Evolutionary conservation across 2,329 filamentous ascomycete genomes (phyloP).

Genomic region (Curvularia eragrostidis): DNA sequence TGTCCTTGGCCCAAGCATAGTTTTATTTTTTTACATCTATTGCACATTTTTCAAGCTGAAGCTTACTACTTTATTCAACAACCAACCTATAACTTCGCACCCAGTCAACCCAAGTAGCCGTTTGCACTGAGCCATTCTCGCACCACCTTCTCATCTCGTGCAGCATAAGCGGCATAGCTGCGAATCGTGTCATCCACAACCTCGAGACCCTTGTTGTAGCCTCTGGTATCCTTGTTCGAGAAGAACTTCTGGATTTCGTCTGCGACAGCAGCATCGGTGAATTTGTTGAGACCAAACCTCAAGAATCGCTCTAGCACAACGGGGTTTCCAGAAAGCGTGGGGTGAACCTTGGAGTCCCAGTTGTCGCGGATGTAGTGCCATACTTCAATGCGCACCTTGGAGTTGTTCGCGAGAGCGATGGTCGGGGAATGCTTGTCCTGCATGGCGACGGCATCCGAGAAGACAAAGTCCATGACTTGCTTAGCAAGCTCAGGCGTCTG

Average conservation of each 20-base stretch:
- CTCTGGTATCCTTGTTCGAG: slow-evolving; percentile 80
- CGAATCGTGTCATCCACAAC: slow-evolving; percentile 87
- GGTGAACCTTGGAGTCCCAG: slow-evolving; percentile 72
- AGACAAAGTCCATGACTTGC: slow-evolving; percentile 73
- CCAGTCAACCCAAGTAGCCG: slow-evolving; percentile 56
- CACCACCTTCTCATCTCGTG: slow-evolving; percentile 74
- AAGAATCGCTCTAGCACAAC: slow-evolving; percentile 91
- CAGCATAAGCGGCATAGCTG: slow-evolving; percentile 80
- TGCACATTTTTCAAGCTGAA: not conserved
- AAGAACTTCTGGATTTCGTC: slow-evolving; percentile 87
- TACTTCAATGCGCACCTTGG: slow-evolving; percentile 72
- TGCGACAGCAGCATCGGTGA: slow-evolving; percentile 72
- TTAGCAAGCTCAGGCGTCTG: slow-evolving; percentile 72
- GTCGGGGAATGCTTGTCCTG: slow-evolving; percentile 88
- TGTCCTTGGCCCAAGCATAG: not conserved
- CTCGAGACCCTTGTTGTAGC: slow-evolving; percentile 83
- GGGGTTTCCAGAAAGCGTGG: slow-evolving; percentile 78
- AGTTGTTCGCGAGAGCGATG: slow-evolving; percentile 74
- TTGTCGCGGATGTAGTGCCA: slow-evolving; percentile 88
- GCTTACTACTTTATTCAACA: not conserved
- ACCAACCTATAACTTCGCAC: not conserved
- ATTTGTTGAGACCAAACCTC: slow-evolving; percentile 77
- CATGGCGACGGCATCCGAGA: slow-evolving; percentile 81
- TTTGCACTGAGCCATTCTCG: slow-evolving; percentile 78
- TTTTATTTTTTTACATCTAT: not conserved